Evolutionary conservation across 345 rosid genomes (phyloP), one percentile per base, ranked within the genome.

Genomic region (Hibiscus mutabilis): DNA sequence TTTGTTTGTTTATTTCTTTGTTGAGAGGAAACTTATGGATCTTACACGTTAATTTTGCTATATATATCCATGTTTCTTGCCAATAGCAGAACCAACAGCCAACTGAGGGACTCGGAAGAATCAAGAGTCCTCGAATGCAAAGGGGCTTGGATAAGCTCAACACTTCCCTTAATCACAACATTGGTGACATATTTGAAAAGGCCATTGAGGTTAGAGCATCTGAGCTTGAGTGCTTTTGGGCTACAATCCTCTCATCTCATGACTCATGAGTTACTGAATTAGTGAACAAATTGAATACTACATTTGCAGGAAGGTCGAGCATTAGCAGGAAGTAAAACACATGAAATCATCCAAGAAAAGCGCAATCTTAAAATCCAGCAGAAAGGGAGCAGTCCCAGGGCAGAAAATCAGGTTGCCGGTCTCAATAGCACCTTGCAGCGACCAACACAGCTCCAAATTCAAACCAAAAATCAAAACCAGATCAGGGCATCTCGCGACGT

Each of bases 401-500:
- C 37, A 40, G 79, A 73, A 31, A 80, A 81, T 77, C 86, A 79
- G 75, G 75, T 52, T 27, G 73, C 76, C 35, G 81, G 81, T 19
- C 72, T 72, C 21, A 87, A 71, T 76, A 82, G 80, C 74, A 72
- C 88, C 42, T 85, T 84, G 88, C 86, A 85, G 55, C 88, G 79
- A 76, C 66, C 80, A 67, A 35, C 55, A 59, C 84, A 73, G 53
- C 80, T 77, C n/a, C 83, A 64, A 61, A 74, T 65, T 68, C 88
- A 77, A 69, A 74, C 79, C 82, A 79, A 86, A 79, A 94, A 80
- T 33, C 96, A 91, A 70, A 89, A 82, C 56, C 98, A 91, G 71
- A 87, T 96, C 83, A 92, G 92, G 89, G 99, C 98, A 72, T 92
- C 99, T 69, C 98, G 99, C 78, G 98, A 96, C 75, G 98, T 96